Evolutionary conservation across 2,329 filamentous ascomycete species (phyloP).

Genomic region (Aspergillus sp.): DNA sequence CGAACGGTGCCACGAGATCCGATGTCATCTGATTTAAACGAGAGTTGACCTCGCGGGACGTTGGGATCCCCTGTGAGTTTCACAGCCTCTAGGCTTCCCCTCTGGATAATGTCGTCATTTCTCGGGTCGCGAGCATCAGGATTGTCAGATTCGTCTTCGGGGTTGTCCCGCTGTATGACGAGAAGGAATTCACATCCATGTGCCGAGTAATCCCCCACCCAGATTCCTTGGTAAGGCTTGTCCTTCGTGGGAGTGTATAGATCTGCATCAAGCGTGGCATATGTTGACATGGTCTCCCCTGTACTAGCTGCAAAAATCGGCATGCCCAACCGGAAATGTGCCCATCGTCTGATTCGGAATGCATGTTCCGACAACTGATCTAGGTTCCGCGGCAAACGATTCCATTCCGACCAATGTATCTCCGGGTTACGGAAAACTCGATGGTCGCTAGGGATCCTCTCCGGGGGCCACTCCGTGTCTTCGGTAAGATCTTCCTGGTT

Average conservation of each 20-base stretch:
- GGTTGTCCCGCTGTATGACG: conserved; percentile 70
- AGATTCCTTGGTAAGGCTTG: conserved; percentile 88
- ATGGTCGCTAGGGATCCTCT: conserved; percentile 66
- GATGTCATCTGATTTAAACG: conserved; percentile 80
- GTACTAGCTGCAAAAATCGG: conserved; percentile 36
- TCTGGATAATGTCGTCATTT: conserved; percentile 57
- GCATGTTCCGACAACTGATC: conserved; percentile 68
- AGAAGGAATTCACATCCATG: conserved; percentile 90
- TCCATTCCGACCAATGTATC: conserved; percentile 48
- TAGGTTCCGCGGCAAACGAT: conserved; percentile 56
- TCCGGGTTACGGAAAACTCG: conserved; percentile 60
- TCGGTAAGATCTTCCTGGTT: conserved; percentile 49
- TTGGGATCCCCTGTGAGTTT: conserved; percentile 93
- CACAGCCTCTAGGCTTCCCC: conserved; percentile 76
- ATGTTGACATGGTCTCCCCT: conserved; percentile 60
- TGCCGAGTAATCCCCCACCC: conserved; percentile 85
- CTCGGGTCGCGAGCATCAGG: conserved; percentile 47
- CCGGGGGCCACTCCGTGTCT: conserved; percentile 75
- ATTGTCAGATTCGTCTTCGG: conserved; percentile 44
- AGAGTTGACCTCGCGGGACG: conserved; percentile 82
- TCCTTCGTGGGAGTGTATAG: conserved; percentile 79
- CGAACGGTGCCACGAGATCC: conserved; percentile 67
- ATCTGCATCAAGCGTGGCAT: conserved; percentile 73
- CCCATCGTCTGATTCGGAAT: conserved; percentile 78
- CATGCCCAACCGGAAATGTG: conserved; percentile 63